Base-by-base conservation (phyloP, 2,329 filamentous ascomycete genomes). In the Sordariomycetes sp. region DNA sequence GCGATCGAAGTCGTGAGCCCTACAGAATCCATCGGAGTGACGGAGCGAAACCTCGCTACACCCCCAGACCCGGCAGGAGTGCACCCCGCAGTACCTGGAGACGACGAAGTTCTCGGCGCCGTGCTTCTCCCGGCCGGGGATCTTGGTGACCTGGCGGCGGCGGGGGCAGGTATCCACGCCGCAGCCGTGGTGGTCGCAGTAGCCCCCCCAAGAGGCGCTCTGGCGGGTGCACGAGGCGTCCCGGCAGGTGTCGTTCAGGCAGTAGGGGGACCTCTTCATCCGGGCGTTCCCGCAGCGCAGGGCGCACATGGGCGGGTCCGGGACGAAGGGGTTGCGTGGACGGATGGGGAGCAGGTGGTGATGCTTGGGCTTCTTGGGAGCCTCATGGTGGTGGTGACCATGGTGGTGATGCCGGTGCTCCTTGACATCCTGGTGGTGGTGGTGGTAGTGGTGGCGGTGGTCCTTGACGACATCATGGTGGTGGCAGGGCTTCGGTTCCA, bases 161-260 rank as follows among this genome's bases (percentile, higher is more conserved):
- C 50, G 55, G 24, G 18, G 46, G 43, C 55, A 57, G 24, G n/a
- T 34, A 22, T 22, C 34, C 18, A 43, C n/a, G 20, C 43, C 55
- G 43, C 55, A 57, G 10, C 55, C 55, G 55, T 57, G 55, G 24
- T 51, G 6, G 25, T 50, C 55, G 43, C 55, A 57, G 55, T 51
- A 57, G 16, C 55, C 55, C 22, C 43, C 55, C 55, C 43, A 57
- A 16, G 20, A 20, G 25, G 25, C 18, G 25, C 40, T 32, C 7
- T 35, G 43, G 43, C 20, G n/a, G 24, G 34, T 14, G 55, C 55
- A 57, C 25, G 32, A 20, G 7, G 32, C 24, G 24, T 43, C 50
- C 24, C 55, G 55, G 43, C 55, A 57, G 3, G 55, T 57, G 46
- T 57, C 55, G 43, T 57, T 28, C 24, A 16, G n/a, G 55, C 43